Conservation (phyloP, 495 filamentous ascomycete species). For the Hypoxylon lienhwacheense region DNA sequence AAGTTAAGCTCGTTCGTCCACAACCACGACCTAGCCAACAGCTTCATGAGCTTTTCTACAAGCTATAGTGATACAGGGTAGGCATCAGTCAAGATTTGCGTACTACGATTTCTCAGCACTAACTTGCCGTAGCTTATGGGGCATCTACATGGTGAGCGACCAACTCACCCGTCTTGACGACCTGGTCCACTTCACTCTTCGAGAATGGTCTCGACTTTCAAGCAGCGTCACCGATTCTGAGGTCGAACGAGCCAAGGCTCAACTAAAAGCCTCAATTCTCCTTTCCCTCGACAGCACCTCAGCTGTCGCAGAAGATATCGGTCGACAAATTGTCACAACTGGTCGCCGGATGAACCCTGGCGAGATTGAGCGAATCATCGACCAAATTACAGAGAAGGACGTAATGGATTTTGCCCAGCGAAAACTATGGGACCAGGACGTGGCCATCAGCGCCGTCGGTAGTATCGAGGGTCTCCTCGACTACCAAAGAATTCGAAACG, state of each 20-base stretch:
- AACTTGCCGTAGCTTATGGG: slow-evolving; percentile 75
- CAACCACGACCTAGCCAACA: slow-evolving; percentile 92
- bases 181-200: slow-evolving; percentile 95
- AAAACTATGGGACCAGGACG: slow-evolving; percentile 95
- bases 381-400: slow-evolving; percentile 90
- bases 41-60: slow-evolving; percentile 99
- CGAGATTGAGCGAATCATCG: slow-evolving; percentile 90
- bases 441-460: slow-evolving; percentile 90
- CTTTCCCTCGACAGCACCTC: slow-evolving; percentile 97
- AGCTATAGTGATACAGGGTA: slow-evolving; percentile 99
- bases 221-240: slow-evolving; percentile 84
- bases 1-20: slow-evolving; percentile 93
- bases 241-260: slow-evolving; percentile 97
- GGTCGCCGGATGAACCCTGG: slow-evolving; percentile 86
- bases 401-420: slow-evolving; percentile 90
- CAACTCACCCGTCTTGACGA: slow-evolving; percentile 86
- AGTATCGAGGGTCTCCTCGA: slow-evolving; percentile 88
- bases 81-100: slow-evolving; percentile 31
- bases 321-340: slow-evolving; percentile 96
- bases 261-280: slow-evolving; percentile 97
- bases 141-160: slow-evolving; percentile 97
- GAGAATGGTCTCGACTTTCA: slow-evolving; percentile 94
- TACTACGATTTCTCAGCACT: not conserved
- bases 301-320: slow-evolving; percentile 96
- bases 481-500: slow-evolving; percentile 83